These are phyloP conservation scores for Helicostylum pulchrum DNA, from an alignment of 192 early-diverging fungal species.

Conservation along the genomic window DNA sequence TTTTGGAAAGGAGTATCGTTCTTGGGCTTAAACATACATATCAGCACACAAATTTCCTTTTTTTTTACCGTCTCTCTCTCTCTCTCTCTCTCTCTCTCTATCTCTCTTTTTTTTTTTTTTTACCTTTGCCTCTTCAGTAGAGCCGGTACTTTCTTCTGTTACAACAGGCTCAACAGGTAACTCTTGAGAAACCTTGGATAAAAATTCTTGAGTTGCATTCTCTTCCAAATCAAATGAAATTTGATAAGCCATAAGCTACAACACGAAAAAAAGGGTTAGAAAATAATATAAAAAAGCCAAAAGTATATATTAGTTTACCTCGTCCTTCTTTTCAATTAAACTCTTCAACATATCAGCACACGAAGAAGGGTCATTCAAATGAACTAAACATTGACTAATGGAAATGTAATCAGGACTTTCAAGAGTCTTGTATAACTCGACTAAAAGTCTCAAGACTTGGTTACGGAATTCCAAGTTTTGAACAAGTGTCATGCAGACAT, in stretches of 20 bases:
- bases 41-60: too few species aligned
- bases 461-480: conserved; percentile 78
- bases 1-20: conserved; percentile 42
- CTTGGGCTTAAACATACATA: neutral
- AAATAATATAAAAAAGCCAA: neutral
- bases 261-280: conserved; percentile 42
- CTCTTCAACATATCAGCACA: conserved; percentile 73
- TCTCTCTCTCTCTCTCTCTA: neutral
- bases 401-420: conserved; percentile 89
- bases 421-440: conserved; percentile 69
- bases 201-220: conserved; percentile 95
- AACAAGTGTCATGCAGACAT: conserved; percentile 82
- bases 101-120: conserved; percentile 5
- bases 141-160: conserved; percentile 31
- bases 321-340: conserved; percentile 58
- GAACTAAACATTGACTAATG: conserved; percentile 87
- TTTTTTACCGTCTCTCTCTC: too few species aligned
- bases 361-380: conserved; percentile 76
- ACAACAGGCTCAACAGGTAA: conserved; percentile 45
- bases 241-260: conserved; percentile 84
- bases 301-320: conserved; percentile 38
- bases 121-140: conserved; percentile 55
- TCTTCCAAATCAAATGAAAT: conserved; percentile 97
- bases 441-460: conserved; percentile 72
- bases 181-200: conserved; percentile 68